Conservation (phyloP, 352 stramenopile genomes). For the Discostella stelligera region DNA sequence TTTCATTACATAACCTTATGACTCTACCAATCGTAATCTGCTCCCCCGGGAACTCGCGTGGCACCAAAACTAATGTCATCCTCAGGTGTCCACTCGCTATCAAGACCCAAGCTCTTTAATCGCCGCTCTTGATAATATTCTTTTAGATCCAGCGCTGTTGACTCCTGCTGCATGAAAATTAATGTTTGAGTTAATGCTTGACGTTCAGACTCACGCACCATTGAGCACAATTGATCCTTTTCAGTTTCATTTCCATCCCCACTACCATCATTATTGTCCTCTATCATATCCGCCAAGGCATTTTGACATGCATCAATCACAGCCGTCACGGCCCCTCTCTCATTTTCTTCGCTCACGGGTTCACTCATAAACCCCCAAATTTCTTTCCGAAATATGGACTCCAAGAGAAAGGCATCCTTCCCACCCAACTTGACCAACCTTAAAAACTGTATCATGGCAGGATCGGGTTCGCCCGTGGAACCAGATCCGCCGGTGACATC, state of each 20-base stretch:
- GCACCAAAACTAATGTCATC: slow-evolving; percentile 71
- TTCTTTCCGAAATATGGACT: slow-evolving; percentile 84
- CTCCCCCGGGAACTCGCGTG: slow-evolving; percentile 60
- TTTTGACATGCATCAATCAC: slow-evolving; percentile 66
- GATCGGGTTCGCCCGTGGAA: slow-evolving; percentile 70
- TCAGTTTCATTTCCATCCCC: slow-evolving; percentile 24
- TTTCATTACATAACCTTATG: no score
- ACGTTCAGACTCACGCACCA: slow-evolving; percentile 68
- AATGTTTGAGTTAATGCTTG: slow-evolving; percentile 67
- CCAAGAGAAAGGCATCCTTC: slow-evolving; percentile 82
- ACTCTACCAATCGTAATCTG: slow-evolving; percentile 71
- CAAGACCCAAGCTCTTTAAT: slow-evolving; percentile 80
- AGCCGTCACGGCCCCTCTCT: slow-evolving; percentile 59
- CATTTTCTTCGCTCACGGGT: slow-evolving; percentile 80
- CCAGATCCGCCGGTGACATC: slow-evolving; percentile 61
- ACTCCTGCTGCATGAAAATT: slow-evolving; percentile 71
- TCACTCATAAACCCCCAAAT: slow-evolving; percentile 82
- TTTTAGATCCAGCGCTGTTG: slow-evolving; percentile 78
- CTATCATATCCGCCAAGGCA: slow-evolving; percentile 61
- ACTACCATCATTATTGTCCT: slow-evolving; percentile 19
- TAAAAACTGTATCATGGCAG: slow-evolving; percentile 81
- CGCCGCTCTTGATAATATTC: slow-evolving; percentile 84
- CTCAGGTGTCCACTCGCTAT: slow-evolving; percentile 77
- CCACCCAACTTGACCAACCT: slow-evolving; percentile 66
- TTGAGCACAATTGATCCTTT: slow-evolving; percentile 47